A percentile compares a stretch with the other conserved stretches of the same genome.
phyloP scores from a whole-genome alignment of 192 early-diverging fungal species.

The Entomortierella lignicola region DNA sequence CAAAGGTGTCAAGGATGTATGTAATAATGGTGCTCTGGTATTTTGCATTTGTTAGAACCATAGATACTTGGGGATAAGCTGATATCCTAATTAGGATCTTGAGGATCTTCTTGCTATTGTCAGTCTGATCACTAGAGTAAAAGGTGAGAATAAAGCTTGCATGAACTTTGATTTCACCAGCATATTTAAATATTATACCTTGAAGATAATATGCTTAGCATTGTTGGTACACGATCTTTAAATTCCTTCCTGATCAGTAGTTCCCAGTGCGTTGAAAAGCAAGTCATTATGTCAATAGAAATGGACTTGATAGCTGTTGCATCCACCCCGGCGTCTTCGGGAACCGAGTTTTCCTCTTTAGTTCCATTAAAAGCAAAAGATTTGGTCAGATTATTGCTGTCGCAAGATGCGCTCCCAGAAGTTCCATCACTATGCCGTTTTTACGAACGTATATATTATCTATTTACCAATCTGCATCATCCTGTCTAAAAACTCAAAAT shows the following conservation, averaged over 20 bases:
- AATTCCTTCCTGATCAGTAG: conserved; percentile 39
- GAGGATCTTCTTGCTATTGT: conserved; percentile 35
- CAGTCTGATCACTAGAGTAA: conserved; percentile 20
- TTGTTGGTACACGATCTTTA: conserved; percentile 34
- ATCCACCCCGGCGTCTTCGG: conserved; percentile 36
- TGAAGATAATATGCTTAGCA: conserved; percentile 31
- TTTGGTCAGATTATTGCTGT: neutral
- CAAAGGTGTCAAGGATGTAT: conserved; percentile 24
- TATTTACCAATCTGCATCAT: conserved; percentile 40
- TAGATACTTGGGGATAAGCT: conserved; percentile 32
- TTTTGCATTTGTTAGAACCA: conserved; percentile 37
- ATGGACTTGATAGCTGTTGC: conserved; percentile 24
- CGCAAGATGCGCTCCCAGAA: neutral
- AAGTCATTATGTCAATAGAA: conserved; percentile 39
- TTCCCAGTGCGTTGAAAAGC: conserved; percentile 37
- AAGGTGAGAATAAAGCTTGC: neutral
- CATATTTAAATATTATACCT: conserved; percentile 6
- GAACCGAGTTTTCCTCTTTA: conserved; percentile 23
- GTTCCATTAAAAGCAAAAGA: neutral
- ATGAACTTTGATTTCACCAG: neutral
- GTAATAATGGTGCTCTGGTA: conserved; percentile 28
- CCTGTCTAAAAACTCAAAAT: conserved; percentile 39
- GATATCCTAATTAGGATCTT: conserved; percentile 40
- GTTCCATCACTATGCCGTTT: neutral
- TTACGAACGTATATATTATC: neutral